Evolutionary conservation across 176 grass and related monocot genomes (phyloP), one percentile per base, ranked within the genome.

Genomic region (Hyparrhenia diplandra): DNA sequence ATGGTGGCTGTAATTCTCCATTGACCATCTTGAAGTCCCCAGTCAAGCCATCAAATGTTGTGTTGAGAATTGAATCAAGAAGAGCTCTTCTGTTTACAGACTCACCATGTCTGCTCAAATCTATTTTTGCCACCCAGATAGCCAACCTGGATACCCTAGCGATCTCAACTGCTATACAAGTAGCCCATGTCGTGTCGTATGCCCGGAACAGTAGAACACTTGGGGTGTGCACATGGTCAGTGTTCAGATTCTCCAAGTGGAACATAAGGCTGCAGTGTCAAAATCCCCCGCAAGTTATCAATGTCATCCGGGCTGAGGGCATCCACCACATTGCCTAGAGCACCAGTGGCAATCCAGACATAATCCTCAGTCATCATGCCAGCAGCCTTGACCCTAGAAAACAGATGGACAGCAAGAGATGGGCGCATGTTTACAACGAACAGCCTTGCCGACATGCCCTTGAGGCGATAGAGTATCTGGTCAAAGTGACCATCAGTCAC

Each of bases 261-360:
- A 89, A 69, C 20, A 63, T 75, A 80, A 18, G 87, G 68, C 51
- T 74, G 66, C 41, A 89, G 42, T 5, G 80, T 82, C 3, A 89
- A 64, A 13, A 89, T 82, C 1, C 87, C 87, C 34, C 84, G 75
- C 87, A 89, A 80, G 11, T 75, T 30, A 23, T 67, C 59, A 31
- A 74, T n/a, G 45, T 64, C 75, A 12, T 16, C 49, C 7, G 39
- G 64, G 27, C 55, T 65, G 59, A 88, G 23, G 23, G 20, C 37
- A 5, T 74, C 67, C 69, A 84, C 45, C 6, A 46, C 24, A 58
- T 66, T 36, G 24, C 71, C 67, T 11, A 84, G 35, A 10, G 58
- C 69, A n/a, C 59, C 59, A 13, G 81, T 84, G 74, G 70, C 58
- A 25, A 89, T 79, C 87, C 87, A 89, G 59, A 80, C 81, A 51